Base-by-base conservation (phyloP, 192 early-diverging fungal species). In the Paraglomus occultum region DNA sequence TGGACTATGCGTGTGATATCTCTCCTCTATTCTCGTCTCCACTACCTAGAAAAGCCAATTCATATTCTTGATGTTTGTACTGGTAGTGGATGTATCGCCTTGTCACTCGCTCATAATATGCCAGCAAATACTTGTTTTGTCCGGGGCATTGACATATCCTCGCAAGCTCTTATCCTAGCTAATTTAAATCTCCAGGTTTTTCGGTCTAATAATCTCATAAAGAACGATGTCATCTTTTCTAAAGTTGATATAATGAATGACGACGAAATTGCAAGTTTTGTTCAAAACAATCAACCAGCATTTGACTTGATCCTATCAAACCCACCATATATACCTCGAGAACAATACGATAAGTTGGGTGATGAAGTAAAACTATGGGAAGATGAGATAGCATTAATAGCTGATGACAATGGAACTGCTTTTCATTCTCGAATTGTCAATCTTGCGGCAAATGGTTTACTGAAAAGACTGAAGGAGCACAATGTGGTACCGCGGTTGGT, bases 291-390 rank as follows among this genome's bases (percentile, higher is more conserved):
- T 15, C 38, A 11, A 17, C 6, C 62, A 3, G 49, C 64, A 11
- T 91, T 83, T 72, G 85, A 96, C 64, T 69, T 95, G 39, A 78
- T 98, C n/a, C 85, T 94, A 0, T 84, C 89, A 17, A 98, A 98
- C 76, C 96, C 96, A 23, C 96, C 96, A 0, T 96, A 98, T 71
- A 84, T 98, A 42, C 79, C 93, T 0, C 77, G 75, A 4, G 60
- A 72, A 2, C 93, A 96, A 70, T 92, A 92, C 58, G 66, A 66
- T 0, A 59, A 51, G 2, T 74, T 98, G 4, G 89, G 89, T 6
- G 77, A 88, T 2, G 85, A 87, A 53, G 92, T 98, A 1, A 81
- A 81, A n/a, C 79, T 84, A 31, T 98, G 94, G 94, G 96, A 98
- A 73, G 94, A 96, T 69, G 74, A 72, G 18, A 72, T 77, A 9